Base-by-base conservation (phyloP, 768 basidiomycete species). In the Arthromyces matolae region DNA sequence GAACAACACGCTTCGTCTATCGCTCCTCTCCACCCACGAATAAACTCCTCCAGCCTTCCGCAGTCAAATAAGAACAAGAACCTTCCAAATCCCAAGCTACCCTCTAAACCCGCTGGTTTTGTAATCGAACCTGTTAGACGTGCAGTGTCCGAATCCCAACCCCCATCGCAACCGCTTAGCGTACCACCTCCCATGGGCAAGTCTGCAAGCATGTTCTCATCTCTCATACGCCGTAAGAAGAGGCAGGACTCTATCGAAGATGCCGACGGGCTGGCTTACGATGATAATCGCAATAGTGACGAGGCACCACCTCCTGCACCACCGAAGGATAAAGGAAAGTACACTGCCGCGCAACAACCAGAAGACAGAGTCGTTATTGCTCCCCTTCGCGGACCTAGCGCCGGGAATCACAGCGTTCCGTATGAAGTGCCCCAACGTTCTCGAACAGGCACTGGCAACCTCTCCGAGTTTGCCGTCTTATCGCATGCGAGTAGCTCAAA, bases 271-370 rank as follows among this genome's bases (percentile, higher is more conserved):
- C 50, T 27, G 18, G 45, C 19, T 34, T 41, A 32, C 16, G 57
- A 66, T 39, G 64, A 62, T 19, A 47, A 42, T 28, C 56, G 56
- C 5, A 51, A 56, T 29, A 54, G 59, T 28, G 46, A 61, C 23
- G 67, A 66, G 1, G 73, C 73, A 13, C 72, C 74, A 7, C 76
- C 75, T n/a, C 76, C 76, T 3, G 63, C 70, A 20, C 77, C 76
- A 23, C 76, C 77, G 5, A 78, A 78, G 57, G 76, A 77, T 50
- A 63, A 61, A 27, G 57, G 45, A 14, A 51, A 39, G 47, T 64
- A 57, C 50, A 51, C 54, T 16, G 35, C 42, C 18, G 25, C 36
- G 31, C 45, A 59, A 53, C 40, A 43, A 24, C 34, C 46, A 20
- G 38, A 46, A 20, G 42, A 39, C 8, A 49, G 50, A 45, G 57